phyloP scores from a whole-genome alignment of 768 basidiomycete species.

The Tricholomella constricta region DNA sequence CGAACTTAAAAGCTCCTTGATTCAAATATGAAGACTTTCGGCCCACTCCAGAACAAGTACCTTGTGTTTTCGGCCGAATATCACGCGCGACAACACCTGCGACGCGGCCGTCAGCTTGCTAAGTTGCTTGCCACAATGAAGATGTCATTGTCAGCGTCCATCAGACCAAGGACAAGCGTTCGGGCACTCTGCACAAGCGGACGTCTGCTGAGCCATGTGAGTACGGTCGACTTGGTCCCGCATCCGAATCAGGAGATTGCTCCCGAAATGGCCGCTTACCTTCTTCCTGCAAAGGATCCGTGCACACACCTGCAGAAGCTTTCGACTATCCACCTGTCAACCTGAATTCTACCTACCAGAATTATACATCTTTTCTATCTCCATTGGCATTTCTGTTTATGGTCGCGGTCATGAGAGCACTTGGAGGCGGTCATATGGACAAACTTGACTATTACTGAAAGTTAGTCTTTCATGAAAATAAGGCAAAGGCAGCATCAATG shows the following conservation, averaged over 20 bases:
- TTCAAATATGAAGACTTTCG: neutral
- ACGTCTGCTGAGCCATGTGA: too few relatives aligned
- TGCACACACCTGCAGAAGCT: too few relatives aligned
- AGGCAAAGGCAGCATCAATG: slow-evolving; percentile 1
- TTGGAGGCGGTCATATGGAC: slow-evolving; percentile 1
- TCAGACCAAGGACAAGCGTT: neutral
- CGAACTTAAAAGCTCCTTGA: neutral
- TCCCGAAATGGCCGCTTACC: too few relatives aligned
- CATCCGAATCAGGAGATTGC: too few relatives aligned
- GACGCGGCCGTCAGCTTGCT: too few relatives aligned
- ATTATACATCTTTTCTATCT: neutral
- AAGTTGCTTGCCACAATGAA: neutral
- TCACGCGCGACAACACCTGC: neutral
- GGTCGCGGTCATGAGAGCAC: neutral
- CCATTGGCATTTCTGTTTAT: neutral
- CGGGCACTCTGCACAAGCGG: too few relatives aligned
- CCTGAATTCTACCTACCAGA: too few relatives aligned
- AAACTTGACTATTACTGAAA: neutral
- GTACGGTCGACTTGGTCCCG: too few relatives aligned
- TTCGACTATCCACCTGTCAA: too few relatives aligned
- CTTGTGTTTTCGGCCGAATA: slow-evolving; percentile 6
- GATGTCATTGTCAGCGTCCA: neutral
- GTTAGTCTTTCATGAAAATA: slow-evolving; percentile 6
- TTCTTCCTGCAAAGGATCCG: too few relatives aligned
- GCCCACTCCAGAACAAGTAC: neutral